Base-by-base conservation (phyloP, 2,329 filamentous ascomycete species). In the Xylariales sp. region DNA sequence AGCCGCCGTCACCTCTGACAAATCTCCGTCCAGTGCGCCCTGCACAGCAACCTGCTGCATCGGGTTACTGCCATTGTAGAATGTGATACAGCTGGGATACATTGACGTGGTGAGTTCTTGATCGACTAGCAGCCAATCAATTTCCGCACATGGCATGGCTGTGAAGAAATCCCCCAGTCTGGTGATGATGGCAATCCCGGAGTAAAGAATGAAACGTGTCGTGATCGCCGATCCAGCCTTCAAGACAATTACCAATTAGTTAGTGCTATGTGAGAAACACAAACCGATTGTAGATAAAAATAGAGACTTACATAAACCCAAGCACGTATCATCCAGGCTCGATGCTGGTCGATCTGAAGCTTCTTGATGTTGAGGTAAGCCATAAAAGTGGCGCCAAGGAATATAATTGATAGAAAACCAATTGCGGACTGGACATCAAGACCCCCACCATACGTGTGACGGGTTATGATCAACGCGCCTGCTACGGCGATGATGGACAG, bases 311-410 rank as follows among this genome's bases (percentile, higher is more conserved):
- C 63, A 43, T 70, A 69, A 27, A 70, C 59, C 70, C 70, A 73
- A 6, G 70, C 64, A 16, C 78, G 55, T 20, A 83, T 49, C 78
- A 82, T 83, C 78, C 77, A 83, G 3, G 74, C 74, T 2, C 78
- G 66, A 43, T 83, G 78, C 48, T 81, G 70, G 21, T 81, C 76
- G 33, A 85, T 76, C 49, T 81, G 77, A 2, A 81, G 55, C 3
- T 63, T 59, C 52, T 75, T 80, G 53, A 83, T 70, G 44, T 80
- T 80, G 51, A 71, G 61, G 21, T 68, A 70, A 1, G 76, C 72
- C 29, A 81, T 42, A 1, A 51, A 43, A 17, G 76, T 53, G 8
- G 65, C 62, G 2, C 54, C 45, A 0, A 69, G 53, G 2, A 74
- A 73, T 7, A 67, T 50, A 20, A 76, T 60, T 2, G 57, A 66